Conservation (phyloP, 2,329 filamentous ascomycete species). For the Talaromyces verruculosus region DNA sequence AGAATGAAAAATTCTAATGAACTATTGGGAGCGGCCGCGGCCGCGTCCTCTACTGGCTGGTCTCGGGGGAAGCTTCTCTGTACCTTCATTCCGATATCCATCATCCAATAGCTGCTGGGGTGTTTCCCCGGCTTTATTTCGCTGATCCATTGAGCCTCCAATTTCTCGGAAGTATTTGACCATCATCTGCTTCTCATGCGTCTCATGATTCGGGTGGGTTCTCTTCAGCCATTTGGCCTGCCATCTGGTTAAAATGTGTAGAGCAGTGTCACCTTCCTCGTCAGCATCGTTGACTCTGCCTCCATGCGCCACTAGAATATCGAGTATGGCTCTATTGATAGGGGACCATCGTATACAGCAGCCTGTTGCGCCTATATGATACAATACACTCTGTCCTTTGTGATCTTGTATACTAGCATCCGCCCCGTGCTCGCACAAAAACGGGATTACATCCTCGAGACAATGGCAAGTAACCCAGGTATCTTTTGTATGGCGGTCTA, state of each 20-base stretch:
- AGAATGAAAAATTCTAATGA: not conserved
- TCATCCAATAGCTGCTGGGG: not conserved
- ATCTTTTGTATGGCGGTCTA: constrained; percentile 17
- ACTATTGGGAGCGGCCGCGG: not conserved
- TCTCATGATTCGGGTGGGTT: not conserved
- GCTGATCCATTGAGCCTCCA: constrained; percentile 7
- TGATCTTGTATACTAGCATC: constrained; percentile 20
- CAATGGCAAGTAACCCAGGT: constrained; percentile 18
- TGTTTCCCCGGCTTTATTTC: constrained; percentile 4
- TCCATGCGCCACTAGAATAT: constrained; percentile 25
- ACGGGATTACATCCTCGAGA: constrained; percentile 22
- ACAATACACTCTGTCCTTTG: constrained; percentile 16
- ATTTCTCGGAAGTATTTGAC: not conserved
- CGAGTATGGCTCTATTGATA: constrained; percentile 21
- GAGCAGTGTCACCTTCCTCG: constrained; percentile 26
- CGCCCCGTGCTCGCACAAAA: constrained; percentile 25
- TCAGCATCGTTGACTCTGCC: constrained; percentile 23
- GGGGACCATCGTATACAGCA: constrained; percentile 19
- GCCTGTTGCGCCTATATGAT: constrained; percentile 23
- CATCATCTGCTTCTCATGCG: constrained; percentile 20
- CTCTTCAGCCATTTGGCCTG: not conserved
- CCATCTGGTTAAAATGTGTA: constrained; percentile 28
- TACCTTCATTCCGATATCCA: not conserved
- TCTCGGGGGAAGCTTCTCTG: not conserved
- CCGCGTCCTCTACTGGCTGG: not conserved